These are phyloP conservation scores for Ustilago bromivora DNA, from an alignment of 1,284 basidiomycete species.

Conservation along the genomic window DNA sequence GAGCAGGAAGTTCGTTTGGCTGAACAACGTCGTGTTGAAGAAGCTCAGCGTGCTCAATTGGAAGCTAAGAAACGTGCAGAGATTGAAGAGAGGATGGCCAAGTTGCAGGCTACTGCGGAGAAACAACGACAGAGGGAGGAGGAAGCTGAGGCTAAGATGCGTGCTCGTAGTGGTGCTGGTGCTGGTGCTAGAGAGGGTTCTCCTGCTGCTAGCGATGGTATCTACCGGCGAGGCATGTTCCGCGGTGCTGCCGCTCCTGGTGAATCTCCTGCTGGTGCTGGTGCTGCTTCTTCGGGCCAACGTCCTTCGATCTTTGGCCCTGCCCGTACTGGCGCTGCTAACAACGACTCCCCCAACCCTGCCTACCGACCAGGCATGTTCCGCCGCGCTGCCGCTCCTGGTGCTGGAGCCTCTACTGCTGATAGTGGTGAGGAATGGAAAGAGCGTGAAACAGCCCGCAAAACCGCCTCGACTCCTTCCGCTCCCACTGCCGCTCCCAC, in stretches of 20 bases:
- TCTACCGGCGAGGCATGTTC: constrained; percentile 25
- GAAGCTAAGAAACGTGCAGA: constrained; percentile 68
- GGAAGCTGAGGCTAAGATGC: constrained; percentile 49
- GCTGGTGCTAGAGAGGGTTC: constrained; percentile 21
- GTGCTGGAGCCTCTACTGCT: constrained; percentile 13
- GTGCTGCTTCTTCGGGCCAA: constrained; percentile 19
- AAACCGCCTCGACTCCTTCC: constrained; percentile 39
- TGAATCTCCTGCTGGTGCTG: constrained; percentile 11
- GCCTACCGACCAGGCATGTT: constrained; percentile 49
- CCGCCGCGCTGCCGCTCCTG: constrained; percentile 26
- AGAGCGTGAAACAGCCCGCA: constrained; percentile 47
- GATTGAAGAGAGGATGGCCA: constrained; percentile 65
- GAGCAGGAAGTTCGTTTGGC: constrained; percentile 54
- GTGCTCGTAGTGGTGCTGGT: constrained; percentile 19
- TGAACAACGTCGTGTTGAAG: constrained; percentile 61
- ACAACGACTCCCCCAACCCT: constrained; percentile 20
- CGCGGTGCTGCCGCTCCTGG: constrained; percentile 11
- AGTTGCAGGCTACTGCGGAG: constrained; percentile 59
- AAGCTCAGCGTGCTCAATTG: constrained; percentile 61
- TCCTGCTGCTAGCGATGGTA: constrained; percentile 12
- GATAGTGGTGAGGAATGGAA: constrained; percentile 31
- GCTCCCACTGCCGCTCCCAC: constrained; percentile 7
- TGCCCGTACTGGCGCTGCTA: constrained; percentile 26
- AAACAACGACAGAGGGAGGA: constrained; percentile 62
- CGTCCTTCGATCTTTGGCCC: constrained; percentile 43